Base-by-base conservation (phyloP, 2,329 filamentous ascomycete genomes). In the Plectosphaerella plurivora region DNA sequence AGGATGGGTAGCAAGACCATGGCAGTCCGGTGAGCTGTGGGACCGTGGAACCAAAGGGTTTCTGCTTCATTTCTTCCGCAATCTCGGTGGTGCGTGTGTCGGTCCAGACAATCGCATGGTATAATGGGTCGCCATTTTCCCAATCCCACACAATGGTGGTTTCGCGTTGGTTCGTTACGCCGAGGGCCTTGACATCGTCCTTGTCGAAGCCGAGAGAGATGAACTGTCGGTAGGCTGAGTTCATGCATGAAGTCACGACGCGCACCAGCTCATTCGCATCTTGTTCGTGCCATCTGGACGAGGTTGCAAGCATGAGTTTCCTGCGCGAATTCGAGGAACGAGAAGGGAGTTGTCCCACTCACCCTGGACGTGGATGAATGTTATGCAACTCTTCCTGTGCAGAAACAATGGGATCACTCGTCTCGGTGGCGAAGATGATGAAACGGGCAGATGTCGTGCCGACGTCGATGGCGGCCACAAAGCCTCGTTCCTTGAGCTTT, bases 141-240 rank as follows among this genome's bases (percentile, higher is more conserved):
- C 78, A 82, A 68, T 96, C 89, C 91, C 91, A 96, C 24, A 91
- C 85, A 2, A 96, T 77, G 2, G 87, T 89, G 1, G 91, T 96
- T 70, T 96, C 91, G 65, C 91, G 85, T 74, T 96, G 91, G 71
- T 92, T 95, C 54, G 91, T 95, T 66, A 96, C 88, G 52, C 91
- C 91, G 59, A 96, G 78, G 11, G 88, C 82, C 66, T 82, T 87
- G 64, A 96, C 89, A 60, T 87, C 81, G 50, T 79, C 77, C 54
- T 79, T 75, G 24, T 79, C 76, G 69, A 90, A 81, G 55, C 91
- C 90, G 52, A 83, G 73, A n/a, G 81, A 75, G 48, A 82, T 71
- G 70, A 96, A 95, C 42, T 86, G 74, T 63, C 84, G 81, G 54
- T 87, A 82, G 0, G 89, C 89, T 57, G 83, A 82, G 60, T 91